Evolutionary conservation across 257 asterid species (phyloP).

Genomic region (Gardenia jasminoides): DNA sequence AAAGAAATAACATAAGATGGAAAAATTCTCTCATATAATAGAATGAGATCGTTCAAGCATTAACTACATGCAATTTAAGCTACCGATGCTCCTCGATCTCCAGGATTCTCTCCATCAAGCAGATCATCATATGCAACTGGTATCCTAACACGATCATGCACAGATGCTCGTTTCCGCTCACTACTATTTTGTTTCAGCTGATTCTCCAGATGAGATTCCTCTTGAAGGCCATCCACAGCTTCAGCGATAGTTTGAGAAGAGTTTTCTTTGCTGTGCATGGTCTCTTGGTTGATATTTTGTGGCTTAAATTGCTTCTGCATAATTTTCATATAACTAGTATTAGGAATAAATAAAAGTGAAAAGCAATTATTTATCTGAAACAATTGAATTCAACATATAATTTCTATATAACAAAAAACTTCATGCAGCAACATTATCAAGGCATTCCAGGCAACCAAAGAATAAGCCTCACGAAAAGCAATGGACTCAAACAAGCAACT

Average conservation of each 20-base stretch:
- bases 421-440: neutral
- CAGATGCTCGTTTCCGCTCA: constrained; percentile 43
- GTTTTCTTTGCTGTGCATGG: constrained; percentile 27
- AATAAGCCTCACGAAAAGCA: neutral
- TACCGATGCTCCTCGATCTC: constrained; percentile 23
- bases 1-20: neutral
- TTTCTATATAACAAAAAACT: neutral
- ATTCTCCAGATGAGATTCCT: constrained; percentile 27
- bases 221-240: constrained; percentile 26
- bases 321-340: neutral
- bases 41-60: neutral
- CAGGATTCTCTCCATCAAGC: constrained; percentile 37
- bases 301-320: constrained; percentile 82
- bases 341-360: neutral
- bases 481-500: neutral
- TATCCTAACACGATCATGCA: constrained; percentile 65
- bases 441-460: neutral
- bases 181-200: constrained; percentile 23
- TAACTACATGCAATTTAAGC: neutral
- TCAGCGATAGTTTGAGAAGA: constrained; percentile 19
- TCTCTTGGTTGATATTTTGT: constrained; percentile 29
- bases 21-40: neutral
- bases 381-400: neutral
- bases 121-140: constrained; percentile 80
- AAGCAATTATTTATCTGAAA: neutral